Percentiles rank a stretch among this genome's conserved stretches.
Conservation (phyloP, 345 rosid genomes). For the Syzygium oleosum region DNA sequence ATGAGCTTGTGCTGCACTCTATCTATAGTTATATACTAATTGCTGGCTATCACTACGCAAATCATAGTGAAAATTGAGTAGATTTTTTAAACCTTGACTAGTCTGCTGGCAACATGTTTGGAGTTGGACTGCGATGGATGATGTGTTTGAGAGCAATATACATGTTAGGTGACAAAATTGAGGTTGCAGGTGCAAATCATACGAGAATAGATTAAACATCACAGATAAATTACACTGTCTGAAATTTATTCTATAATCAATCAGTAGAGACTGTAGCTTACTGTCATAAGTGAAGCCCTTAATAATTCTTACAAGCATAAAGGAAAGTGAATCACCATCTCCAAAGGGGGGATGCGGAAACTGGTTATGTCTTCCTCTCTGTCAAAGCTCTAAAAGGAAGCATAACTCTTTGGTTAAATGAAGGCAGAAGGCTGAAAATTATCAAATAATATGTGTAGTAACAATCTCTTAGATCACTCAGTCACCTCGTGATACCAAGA, state of each 20-base stretch:
- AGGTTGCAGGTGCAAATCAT: neutral
- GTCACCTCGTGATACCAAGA: slow-evolving; percentile 74
- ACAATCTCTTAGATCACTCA: neutral
- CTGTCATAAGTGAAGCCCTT: neutral
- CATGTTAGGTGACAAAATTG: neutral
- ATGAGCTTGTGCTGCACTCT: neutral
- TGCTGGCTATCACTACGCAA: neutral
- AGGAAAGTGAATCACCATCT: slow-evolving; percentile 61
- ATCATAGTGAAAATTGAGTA: neutral
- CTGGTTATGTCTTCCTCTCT: slow-evolving; percentile 40
- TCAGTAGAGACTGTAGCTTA: neutral
- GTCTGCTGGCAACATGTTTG: neutral
- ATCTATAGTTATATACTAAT: neutral
- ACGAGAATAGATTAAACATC: neutral
- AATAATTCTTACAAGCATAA: slow-evolving; percentile 27
- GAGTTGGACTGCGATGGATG: neutral
- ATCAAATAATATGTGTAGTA: neutral
- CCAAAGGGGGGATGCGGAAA: slow-evolving; percentile 38
- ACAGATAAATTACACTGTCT: neutral
- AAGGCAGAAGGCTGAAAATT: neutral
- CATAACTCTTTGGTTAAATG: neutral
- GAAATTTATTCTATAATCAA: neutral
- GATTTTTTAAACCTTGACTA: neutral
- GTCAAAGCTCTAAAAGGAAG: slow-evolving; percentile 44
- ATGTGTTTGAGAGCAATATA: neutral